Evolutionary conservation across 2,329 filamentous ascomycete species (phyloP).

Genomic region (Calonectria hongkongensis): DNA sequence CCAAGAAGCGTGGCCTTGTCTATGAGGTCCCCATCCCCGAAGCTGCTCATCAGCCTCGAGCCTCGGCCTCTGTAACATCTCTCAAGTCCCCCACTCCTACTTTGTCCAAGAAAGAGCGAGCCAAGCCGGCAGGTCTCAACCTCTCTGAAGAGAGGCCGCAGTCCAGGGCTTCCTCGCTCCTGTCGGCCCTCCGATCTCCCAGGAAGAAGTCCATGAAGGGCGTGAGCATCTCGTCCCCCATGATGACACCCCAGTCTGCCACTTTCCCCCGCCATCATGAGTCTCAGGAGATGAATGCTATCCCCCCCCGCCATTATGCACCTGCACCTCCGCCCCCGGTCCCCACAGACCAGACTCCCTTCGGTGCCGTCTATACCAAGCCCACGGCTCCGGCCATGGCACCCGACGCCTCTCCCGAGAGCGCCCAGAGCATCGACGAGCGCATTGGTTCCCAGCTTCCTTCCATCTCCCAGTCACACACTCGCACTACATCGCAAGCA

Average conservation of each 20-base stretch:
- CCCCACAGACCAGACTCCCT: constrained; percentile 67
- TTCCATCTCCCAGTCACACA: constrained; percentile 58
- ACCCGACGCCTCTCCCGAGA: constrained; percentile 63
- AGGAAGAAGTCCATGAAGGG: constrained; percentile 71
- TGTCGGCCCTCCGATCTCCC: constrained; percentile 78
- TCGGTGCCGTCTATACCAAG: constrained; percentile 47
- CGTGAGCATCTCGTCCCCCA: constrained; percentile 78
- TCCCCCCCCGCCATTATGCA: constrained; percentile 75
- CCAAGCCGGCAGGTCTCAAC: constrained; percentile 71
- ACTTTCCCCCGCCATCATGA: constrained; percentile 74
- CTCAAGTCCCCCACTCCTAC: constrained; percentile 56
- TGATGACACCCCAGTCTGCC: constrained; percentile 78
- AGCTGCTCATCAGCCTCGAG: constrained; percentile 50
- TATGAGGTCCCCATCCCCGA: constrained; percentile 65
- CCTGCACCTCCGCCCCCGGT: constrained; percentile 75
- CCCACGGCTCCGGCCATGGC: constrained; percentile 46
- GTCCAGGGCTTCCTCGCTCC: constrained; percentile 75
- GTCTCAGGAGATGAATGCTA: constrained; percentile 73
- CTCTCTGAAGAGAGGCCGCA: constrained; percentile 69
- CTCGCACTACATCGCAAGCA: constrained; percentile 62
- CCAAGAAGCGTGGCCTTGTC: constrained; percentile 74
- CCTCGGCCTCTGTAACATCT: constrained; percentile 48
- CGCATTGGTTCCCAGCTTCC: constrained; percentile 67
- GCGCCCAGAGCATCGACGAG: constrained; percentile 72
- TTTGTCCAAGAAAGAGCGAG: constrained; percentile 66